Evolutionary conservation across 805 yeast genomes (phyloP), one percentile per base, ranked within the genome.

Genomic region (Saturnispora diversa): DNA sequence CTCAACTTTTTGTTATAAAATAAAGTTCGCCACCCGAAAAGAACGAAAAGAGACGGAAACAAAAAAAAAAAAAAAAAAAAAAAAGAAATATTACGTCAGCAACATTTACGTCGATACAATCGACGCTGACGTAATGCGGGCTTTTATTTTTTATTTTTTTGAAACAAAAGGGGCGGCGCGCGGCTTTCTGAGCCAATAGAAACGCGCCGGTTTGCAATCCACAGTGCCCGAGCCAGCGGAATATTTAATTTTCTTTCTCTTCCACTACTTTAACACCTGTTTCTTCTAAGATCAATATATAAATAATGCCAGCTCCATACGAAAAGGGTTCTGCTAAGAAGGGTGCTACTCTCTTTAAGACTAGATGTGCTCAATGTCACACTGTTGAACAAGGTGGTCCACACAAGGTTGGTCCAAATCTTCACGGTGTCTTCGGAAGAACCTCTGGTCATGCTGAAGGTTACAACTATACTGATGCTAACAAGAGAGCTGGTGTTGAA

Each of bases 341-440:
- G 74, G 98, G 98, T 77, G 97, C 97, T 54, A 85, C 85, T 63
- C 75, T 92, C 53, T 92, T 92, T 82, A 92, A 92, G 75, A 92
- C 97, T 52, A 87, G 98, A 81, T 92, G 98, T 71, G 75, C 87
- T 56, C 97, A 92, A 75, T 92, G 98, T 70, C 98, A 92, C 81
- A 90, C 97, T 59, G 80, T 81, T 53, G 97, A 90, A 68, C 74
- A 72, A 48, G 95, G 95, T 62, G 97, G 95, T 50, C 90, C 97
- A 56, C 79, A 90, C 84, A 92, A 92, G 77, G 97, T 90, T 59
- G 98, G 98, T 68, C 98, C 98, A 64, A 92, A 90, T 70, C 81
- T 92, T 66, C 83, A 85, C 70, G 98, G 97, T 69, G 71, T 92
- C 54, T 74, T 92, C 51, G 94, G 94, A 62, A 86, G 98, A 75